Conservation (phyloP, 2,329 filamentous ascomycete genomes). For the Hirsutella rhossiliensis region DNA sequence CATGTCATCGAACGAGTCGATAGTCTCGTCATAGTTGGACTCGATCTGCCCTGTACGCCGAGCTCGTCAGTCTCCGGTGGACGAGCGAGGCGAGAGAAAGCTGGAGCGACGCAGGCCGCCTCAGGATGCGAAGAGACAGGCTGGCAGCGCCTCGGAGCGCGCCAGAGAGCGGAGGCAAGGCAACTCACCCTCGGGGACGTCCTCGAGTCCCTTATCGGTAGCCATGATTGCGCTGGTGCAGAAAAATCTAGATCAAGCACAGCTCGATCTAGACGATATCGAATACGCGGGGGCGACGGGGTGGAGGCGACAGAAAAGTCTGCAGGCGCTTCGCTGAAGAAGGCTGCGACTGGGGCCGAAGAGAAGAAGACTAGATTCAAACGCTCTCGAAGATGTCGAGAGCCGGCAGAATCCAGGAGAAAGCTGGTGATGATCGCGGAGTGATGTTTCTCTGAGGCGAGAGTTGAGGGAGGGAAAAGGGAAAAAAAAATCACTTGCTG, state of each 20-base stretch:
- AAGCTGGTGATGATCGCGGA: conserved; percentile 18
- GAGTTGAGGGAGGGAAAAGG: conserved; percentile 11
- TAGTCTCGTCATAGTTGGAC: conserved; percentile 99
- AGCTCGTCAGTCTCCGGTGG: background rate
- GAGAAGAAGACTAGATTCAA: conserved; percentile 30
- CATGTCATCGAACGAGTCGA: conserved; percentile 99
- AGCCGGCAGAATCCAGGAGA: conserved; percentile 30
- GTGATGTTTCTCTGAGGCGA: conserved; percentile 18
- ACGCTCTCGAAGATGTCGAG: conserved; percentile 32
- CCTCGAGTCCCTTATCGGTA: conserved; percentile 96
- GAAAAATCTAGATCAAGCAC: conserved; percentile 61
- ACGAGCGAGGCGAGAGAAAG: background rate
- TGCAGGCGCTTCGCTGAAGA: conserved; percentile 21
- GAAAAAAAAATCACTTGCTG: conserved; percentile 23
- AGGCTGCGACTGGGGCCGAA: conserved; percentile 19
- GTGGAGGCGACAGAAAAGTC: conserved; percentile 17
- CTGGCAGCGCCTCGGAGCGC: background rate
- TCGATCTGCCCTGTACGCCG: conserved; percentile 78
- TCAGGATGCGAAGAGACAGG: background rate
- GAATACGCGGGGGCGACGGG: conserved; percentile 25
- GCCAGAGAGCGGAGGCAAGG: background rate
- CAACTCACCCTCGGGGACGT: conserved; percentile 80
- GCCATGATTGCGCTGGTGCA: conserved; percentile 82
- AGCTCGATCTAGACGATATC: conserved; percentile 56
- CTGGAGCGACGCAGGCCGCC: background rate